phyloP scores from a whole-genome alignment of 2,329 filamentous ascomycete genomes.

The Colletotrichum paranaense region DNA sequence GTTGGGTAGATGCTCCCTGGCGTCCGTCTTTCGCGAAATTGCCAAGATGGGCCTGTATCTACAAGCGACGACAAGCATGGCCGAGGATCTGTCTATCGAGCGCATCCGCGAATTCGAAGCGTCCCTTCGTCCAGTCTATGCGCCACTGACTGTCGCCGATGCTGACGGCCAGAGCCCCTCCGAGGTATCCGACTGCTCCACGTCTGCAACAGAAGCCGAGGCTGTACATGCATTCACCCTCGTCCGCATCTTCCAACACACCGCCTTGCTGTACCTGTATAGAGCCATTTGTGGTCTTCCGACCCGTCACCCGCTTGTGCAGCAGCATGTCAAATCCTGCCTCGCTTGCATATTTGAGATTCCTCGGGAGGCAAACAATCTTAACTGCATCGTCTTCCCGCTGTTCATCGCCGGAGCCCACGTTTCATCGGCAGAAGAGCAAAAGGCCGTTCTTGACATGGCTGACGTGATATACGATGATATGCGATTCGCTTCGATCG shows the following conservation, averaged over 20 bases:
- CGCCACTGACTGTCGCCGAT: background rate
- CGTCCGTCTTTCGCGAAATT: background rate
- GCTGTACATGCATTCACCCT: background rate
- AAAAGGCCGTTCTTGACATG: slow-evolving; percentile 38
- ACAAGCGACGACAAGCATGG: background rate
- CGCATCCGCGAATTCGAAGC: background rate
- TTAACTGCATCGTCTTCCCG: slow-evolving; percentile 52
- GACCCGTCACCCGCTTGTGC: slow-evolving; percentile 50
- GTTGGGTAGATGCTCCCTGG: background rate
- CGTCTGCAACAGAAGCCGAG: background rate
- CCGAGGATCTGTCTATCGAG: background rate
- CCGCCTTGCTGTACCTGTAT: background rate
- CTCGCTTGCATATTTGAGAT: slow-evolving; percentile 51
- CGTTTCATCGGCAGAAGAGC: slow-evolving; percentile 43
- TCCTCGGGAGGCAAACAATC: slow-evolving; percentile 47
- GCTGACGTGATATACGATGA: slow-evolving; percentile 43
- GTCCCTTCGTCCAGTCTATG: background rate
- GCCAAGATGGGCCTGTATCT: background rate
- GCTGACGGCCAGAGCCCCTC: background rate
- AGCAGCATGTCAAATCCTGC: slow-evolving; percentile 50
- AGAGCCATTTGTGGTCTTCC: slow-evolving; percentile 50
- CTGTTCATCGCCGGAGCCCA: slow-evolving; percentile 51
- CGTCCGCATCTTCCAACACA: background rate
- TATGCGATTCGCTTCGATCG: slow-evolving; percentile 51
- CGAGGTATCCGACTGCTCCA: background rate